Evolutionary conservation across 495 filamentous ascomycete species (phyloP).

Genomic region (Lophium mytilinum): DNA sequence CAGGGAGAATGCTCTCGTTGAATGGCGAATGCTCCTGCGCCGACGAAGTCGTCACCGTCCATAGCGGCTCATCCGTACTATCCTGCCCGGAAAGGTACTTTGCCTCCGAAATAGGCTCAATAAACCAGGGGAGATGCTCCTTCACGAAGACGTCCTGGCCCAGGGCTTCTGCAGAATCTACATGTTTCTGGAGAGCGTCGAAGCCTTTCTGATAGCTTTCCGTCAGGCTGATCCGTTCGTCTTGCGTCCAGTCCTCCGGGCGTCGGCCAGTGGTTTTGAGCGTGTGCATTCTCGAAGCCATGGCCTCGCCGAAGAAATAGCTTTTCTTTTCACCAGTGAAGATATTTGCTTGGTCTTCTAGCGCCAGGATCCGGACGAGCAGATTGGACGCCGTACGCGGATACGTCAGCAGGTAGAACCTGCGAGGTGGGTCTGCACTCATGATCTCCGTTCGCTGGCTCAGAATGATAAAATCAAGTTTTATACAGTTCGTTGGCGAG

Average conservation of each 20-base stretch:
- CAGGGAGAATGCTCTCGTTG: conserved; percentile 36
- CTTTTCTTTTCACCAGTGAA: background rate
- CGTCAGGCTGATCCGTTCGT: background rate
- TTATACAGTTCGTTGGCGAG: too few relatives aligned
- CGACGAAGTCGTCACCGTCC: background rate
- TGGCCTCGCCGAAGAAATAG: background rate
- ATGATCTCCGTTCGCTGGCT: too few relatives aligned
- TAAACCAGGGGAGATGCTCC: conserved; percentile 33
- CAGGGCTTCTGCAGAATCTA: conserved; percentile 22
- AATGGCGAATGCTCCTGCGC: conserved; percentile 16
- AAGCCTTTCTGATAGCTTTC: conserved; percentile 8
- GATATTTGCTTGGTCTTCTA: background rate
- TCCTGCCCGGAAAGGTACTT: conserved; percentile 3
- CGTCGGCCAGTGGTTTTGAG: too few relatives aligned
- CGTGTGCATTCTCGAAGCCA: background rate
- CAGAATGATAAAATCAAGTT: too few relatives aligned
- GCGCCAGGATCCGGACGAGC: conserved; percentile 3
- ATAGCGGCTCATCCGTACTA: background rate
- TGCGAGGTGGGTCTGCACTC: too few relatives aligned
- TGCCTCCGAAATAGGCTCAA: conserved; percentile 12
- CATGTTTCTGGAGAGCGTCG: conserved; percentile 26
- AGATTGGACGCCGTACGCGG: conserved; percentile 9
- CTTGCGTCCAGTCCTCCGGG: too few relatives aligned
- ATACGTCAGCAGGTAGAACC: background rate
- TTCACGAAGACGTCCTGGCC: conserved; percentile 36